Percentiles rank a stretch among this genome's conserved stretches.
Evolutionary conservation across 805 yeast species (phyloP).

Genomic region (Metschnikowia proteae): DNA sequence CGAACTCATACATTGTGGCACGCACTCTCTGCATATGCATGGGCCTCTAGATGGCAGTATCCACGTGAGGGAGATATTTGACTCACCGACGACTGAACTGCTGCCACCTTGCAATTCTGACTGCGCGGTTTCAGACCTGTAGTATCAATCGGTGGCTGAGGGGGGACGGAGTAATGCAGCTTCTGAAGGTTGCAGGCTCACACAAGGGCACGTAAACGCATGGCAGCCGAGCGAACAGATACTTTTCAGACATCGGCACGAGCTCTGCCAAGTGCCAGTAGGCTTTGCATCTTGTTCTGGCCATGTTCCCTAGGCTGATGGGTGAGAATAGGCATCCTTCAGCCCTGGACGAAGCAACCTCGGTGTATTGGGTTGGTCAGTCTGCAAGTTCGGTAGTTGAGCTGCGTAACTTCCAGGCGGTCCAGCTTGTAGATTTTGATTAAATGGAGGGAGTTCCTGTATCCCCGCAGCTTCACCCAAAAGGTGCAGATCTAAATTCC

Average conservation of each 20-base stretch:
- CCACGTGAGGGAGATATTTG: too few species aligned
- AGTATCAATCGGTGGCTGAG: too few species aligned
- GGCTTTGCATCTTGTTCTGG: background rate
- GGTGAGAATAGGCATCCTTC: background rate
- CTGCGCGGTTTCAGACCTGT: too few species aligned
- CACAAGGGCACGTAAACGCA: too few species aligned
- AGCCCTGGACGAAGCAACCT: background rate
- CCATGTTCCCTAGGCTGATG: background rate
- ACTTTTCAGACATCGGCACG: too few species aligned
- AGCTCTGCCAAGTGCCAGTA: background rate
- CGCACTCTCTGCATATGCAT: constrained; percentile 2
- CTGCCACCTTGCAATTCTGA: too few species aligned
- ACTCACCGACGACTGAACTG: too few species aligned
- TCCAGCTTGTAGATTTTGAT: background rate
- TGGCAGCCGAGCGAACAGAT: too few species aligned
- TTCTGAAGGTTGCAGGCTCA: too few species aligned
- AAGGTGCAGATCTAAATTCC: background rate
- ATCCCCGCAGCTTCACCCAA: background rate
- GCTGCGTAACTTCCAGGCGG: background rate
- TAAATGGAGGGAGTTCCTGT: background rate
- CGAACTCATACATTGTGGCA: background rate
- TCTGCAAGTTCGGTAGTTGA: background rate
- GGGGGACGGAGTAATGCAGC: too few species aligned
- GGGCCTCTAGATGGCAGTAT: background rate
- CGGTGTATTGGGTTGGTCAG: background rate